phyloP scores from a whole-genome alignment of 805 yeast species.

The Torulaspora quercuum region DNA sequence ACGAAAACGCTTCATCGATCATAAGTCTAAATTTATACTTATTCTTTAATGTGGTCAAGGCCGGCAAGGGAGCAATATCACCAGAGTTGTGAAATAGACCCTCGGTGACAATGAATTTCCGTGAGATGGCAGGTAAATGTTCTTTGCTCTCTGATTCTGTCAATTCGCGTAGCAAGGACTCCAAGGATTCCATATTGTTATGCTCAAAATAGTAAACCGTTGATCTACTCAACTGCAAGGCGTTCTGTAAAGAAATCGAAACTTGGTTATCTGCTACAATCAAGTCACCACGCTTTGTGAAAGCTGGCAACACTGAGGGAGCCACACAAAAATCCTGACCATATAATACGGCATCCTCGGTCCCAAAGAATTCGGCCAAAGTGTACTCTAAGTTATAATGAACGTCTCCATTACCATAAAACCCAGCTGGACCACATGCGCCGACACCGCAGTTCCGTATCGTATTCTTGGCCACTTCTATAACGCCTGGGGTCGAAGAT shows the following conservation, averaged over 20 bases:
- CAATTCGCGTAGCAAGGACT: conserved; percentile 58
- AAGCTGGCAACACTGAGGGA: conserved; percentile 86
- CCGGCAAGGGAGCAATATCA: conserved; percentile 67
- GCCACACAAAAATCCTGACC: conserved; percentile 91
- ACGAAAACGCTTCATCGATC: conserved; percentile 80
- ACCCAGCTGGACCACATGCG: conserved; percentile 97
- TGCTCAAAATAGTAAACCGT: conserved; percentile 72
- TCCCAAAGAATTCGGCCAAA: conserved; percentile 68
- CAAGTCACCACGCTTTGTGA: conserved; percentile 91
- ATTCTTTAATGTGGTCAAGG: conserved; percentile 68
- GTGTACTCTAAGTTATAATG: conserved; percentile 77
- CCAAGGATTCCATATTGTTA: conserved; percentile 82
- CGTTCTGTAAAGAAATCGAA: conserved; percentile 78
- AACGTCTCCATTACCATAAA: conserved; percentile 91
- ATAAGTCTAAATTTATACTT: conserved; percentile 81
- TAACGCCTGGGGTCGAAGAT: conserved; percentile 46
- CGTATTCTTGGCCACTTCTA: conserved; percentile 51
- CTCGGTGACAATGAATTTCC: conserved; percentile 90
- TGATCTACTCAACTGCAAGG: conserved; percentile 80
- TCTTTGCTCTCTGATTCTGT: conserved; percentile 59
- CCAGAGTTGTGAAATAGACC: conserved; percentile 82
- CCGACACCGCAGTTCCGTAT: conserved; percentile 85
- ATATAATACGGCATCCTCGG: conserved; percentile 76
- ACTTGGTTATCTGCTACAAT: conserved; percentile 82
- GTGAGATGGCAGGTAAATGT: conserved; percentile 60